phyloP scores from a whole-genome alignment of 345 rosid genomes.

The Acer yangbiense region DNA sequence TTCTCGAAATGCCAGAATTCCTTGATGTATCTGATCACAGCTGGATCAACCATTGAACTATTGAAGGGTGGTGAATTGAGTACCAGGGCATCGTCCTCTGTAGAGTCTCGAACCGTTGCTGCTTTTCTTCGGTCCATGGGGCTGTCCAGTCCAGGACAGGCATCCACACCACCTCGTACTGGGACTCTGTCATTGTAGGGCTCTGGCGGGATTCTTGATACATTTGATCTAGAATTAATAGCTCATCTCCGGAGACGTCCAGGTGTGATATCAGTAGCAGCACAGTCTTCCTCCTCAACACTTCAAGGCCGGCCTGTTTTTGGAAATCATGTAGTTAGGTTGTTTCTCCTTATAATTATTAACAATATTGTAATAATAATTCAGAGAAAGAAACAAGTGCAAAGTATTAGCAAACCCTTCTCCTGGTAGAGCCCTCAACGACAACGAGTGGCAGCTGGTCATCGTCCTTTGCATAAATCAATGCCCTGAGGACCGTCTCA shows the following conservation, averaged over 20 bases:
- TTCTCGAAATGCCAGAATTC: conserved; percentile 62
- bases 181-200: conserved; percentile 40
- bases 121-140: conserved; percentile 30
- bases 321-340: background rate
- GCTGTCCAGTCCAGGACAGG: conserved; percentile 47
- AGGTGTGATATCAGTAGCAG: conserved; percentile 60
- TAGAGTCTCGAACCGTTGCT: conserved; percentile 29
- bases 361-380: background rate
- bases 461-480: conserved; percentile 48
- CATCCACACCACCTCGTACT: conserved; percentile 72
- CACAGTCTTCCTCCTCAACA: conserved; percentile 52
- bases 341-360: too few species aligned
- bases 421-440: conserved; percentile 50
- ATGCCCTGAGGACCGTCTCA: conserved; percentile 63
- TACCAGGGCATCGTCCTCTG: conserved; percentile 64
- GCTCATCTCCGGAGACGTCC: conserved; percentile 39
- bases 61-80: conserved; percentile 50
- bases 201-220: conserved; percentile 39
- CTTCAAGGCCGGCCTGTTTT: conserved; percentile 47
- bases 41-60: conserved; percentile 39
- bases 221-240: conserved; percentile 40
- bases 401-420: conserved; percentile 39
- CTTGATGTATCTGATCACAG: conserved; percentile 54
- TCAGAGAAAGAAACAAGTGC: background rate
- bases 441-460: conserved; percentile 57